Evolutionary conservation across 2,329 filamentous ascomycete genomes (phyloP), one percentile per base, ranked within the genome.

Genomic region (Byssothecium circinans): DNA sequence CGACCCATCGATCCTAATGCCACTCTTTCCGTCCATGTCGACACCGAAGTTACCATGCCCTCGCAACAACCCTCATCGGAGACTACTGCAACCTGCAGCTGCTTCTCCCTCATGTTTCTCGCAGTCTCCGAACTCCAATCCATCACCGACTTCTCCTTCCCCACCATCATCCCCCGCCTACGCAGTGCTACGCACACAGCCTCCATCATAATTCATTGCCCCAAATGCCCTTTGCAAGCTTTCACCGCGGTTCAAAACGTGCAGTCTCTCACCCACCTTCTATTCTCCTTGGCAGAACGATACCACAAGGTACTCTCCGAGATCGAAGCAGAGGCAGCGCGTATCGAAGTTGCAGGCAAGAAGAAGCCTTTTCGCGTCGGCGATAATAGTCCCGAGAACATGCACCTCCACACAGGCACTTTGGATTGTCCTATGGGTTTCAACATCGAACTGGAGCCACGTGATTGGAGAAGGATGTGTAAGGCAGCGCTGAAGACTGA

Each of bases 181-280:
- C 72, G 73, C 19, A 63, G 63, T 46, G 75, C 75, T 19, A 71
- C 76, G 59, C 53, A 48, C n/a, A 69, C 71, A 1, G 65, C 74
- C 10, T 63, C 65, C 4, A 47, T 58, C 11, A 66, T 78, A 4
- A 57, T 78, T 10, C 45, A 60, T 25, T 80, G 77, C 59, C 49
- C 61, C 3, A 53, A 64, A 36, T 80, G 77, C 47, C 75, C 75
- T 1, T 62, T 55, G 8, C 59, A 69, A n/a, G 63, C 65, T 43
- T 72, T 75, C 49, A 69, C 67, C 12, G 74, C 71, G 0, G 67
- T 75, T 4, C 76, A 78, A 46, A 80, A 79, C 52, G 64, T 71
- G 0, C 69, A 74, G 29, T 62, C 74, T 4, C 56, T 78, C 8
- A 62, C 66, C 8, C 68, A 74, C 1, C 61, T 79, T 2, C 61